A percentile compares a stretch with the other conserved stretches of the same genome.
Conservation (phyloP, 345 rosid species). For the Lagerstroemia speciosa region DNA sequence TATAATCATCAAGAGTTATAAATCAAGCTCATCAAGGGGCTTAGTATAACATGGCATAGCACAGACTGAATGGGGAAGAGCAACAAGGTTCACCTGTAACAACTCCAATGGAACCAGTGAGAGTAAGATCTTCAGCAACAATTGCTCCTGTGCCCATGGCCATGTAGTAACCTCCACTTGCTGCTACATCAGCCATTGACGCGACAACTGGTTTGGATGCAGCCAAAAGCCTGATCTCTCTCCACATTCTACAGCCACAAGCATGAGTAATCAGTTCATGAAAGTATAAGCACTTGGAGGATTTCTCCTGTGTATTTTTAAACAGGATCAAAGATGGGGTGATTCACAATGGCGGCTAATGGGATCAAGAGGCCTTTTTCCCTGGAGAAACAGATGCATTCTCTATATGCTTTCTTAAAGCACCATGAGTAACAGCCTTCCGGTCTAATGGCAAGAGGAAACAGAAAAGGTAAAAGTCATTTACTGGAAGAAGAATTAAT, state of each 20-base stretch:
- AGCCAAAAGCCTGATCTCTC: constrained; percentile 82
- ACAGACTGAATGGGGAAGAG: neutral
- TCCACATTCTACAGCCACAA: constrained; percentile 68
- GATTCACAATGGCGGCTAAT: neutral
- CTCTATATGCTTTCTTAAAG: neutral
- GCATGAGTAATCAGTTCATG: constrained; percentile 3
- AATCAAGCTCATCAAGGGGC: neutral
- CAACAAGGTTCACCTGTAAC: constrained; percentile 52
- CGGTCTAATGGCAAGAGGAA: neutral
- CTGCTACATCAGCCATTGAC: constrained; percentile 93
- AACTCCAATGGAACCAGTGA: constrained; percentile 92
- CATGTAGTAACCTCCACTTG: constrained; percentile 98
- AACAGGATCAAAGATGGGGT: neutral
- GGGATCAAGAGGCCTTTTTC: neutral
- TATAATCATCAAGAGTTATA: neutral
- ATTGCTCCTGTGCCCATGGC: constrained; percentile 81
- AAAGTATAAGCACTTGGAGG: neutral
- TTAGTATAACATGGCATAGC: neutral
- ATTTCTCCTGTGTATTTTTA: neutral
- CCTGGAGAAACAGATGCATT: too few relatives aligned
- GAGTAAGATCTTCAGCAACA: constrained; percentile 71
- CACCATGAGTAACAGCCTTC: neutral
- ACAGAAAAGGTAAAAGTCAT: neutral
- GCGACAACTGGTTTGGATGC: constrained; percentile 79
- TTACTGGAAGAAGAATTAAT: neutral